Percentiles rank a stretch among this genome's conserved stretches.
Evolutionary conservation across 768 basidiomycete genomes (phyloP).

Genomic region (Auricularia cornea): DNA sequence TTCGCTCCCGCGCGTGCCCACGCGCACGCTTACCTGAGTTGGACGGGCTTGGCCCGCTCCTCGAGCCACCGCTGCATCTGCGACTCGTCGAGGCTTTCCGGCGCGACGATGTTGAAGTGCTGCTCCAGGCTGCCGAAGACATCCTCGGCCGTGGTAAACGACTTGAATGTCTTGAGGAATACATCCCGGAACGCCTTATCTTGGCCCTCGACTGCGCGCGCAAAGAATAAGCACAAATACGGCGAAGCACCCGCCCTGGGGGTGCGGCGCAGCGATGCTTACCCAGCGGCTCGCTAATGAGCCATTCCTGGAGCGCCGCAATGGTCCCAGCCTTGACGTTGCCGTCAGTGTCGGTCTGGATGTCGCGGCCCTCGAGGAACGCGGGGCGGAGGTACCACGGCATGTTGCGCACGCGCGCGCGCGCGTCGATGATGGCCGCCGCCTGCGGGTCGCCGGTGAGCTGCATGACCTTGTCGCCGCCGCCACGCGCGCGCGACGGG

Average conservation of each 20-base stretch:
- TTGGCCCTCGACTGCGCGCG: constrained; percentile 5
- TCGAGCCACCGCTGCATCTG: constrained; percentile 61
- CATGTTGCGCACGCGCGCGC: constrained; percentile 23
- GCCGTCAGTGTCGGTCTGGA: constrained; percentile 58
- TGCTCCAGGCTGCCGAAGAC: constrained; percentile 63
- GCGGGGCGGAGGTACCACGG: constrained; percentile 58
- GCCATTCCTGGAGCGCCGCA: constrained; percentile 58
- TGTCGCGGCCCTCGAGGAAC: constrained; percentile 43
- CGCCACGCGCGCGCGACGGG: background rate
- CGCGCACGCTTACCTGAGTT: constrained; percentile 38
- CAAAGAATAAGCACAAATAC: background rate
- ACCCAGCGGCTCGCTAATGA: constrained; percentile 59
- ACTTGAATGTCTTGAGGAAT: constrained; percentile 78
- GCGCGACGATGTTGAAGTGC: constrained; percentile 45
- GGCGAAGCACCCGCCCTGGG: too few relatives aligned
- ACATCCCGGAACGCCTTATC: constrained; percentile 35
- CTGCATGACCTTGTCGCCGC: background rate
- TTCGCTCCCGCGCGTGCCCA: background rate
- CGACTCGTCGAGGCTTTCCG: constrained; percentile 31
- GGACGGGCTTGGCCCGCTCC: constrained; percentile 52
- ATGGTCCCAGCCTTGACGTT: constrained; percentile 61
- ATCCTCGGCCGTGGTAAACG: constrained; percentile 61
- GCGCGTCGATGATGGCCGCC: constrained; percentile 13
- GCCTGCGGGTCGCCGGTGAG: constrained; percentile 18
- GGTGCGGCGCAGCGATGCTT: too few relatives aligned